Conservation (phyloP, 1,284 basidiomycete species). For the Phaffia rhodozyma region DNA sequence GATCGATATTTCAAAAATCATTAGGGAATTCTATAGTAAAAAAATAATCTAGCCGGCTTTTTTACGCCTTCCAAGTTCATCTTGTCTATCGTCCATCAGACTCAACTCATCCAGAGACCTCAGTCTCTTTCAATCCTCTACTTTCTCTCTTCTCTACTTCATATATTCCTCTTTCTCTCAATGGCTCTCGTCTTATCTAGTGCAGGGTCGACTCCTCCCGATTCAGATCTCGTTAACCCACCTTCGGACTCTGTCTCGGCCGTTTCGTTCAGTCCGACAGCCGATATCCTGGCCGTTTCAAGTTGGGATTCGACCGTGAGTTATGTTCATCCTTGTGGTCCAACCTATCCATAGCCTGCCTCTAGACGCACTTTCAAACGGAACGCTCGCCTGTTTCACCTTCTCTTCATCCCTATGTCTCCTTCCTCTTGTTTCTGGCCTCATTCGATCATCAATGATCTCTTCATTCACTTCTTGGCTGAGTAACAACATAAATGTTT, state of each 20-base stretch:
- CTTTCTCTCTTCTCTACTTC: not conserved
- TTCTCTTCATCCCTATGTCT: not conserved
- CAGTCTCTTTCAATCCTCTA: too few relatives aligned
- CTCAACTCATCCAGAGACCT: too few relatives aligned
- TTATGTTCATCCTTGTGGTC: not conserved
- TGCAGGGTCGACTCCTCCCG: constrained; percentile 35
- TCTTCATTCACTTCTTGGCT: too few relatives aligned
- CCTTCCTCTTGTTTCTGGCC: too few relatives aligned
- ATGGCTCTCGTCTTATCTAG: constrained; percentile 4
- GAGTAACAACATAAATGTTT: not conserved
- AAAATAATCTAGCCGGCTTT: too few relatives aligned
- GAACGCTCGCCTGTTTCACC: not conserved
- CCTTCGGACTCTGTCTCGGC: constrained; percentile 63
- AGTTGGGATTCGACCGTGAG: constrained; percentile 68
- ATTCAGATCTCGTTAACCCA: constrained; percentile 60
- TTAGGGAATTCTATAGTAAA: too few relatives aligned
- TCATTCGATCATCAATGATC: too few relatives aligned
- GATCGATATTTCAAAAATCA: too few relatives aligned
- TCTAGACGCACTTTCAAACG: not conserved
- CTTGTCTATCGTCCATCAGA: not conserved
- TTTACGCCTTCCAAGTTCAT: not conserved
- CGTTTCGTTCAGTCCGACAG: constrained; percentile 50
- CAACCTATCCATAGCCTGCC: not conserved
- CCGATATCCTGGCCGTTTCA: constrained; percentile 63
- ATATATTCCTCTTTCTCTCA: not conserved